A percentile compares a stretch with the other conserved stretches of the same genome.
These are phyloP conservation scores for Sclerotinia minor DNA, from an alignment of 2,329 filamentous ascomycete species.

Conservation along the genomic window DNA sequence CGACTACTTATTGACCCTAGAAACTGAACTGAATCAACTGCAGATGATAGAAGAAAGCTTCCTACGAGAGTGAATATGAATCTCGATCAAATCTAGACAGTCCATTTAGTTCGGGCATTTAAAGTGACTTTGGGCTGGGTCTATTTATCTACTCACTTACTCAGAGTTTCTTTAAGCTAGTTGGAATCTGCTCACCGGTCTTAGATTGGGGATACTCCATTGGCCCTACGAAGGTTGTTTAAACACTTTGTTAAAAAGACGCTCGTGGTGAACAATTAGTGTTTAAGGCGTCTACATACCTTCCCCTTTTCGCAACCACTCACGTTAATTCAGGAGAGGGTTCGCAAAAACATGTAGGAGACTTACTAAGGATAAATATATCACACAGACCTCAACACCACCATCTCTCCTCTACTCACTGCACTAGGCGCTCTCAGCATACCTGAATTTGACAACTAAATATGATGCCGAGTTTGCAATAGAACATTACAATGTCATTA, in stretches of 20 bases:
- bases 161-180: neutral
- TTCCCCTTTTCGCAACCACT: neutral
- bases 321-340: accelerated
- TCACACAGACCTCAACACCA: neutral
- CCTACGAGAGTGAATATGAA: neutral
- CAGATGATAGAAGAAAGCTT: neutral
- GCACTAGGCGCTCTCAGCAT: neutral
- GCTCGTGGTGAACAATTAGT: neutral
- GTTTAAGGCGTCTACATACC: accelerated
- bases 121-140: neutral
- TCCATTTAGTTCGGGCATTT: neutral
- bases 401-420: too few relatives aligned
- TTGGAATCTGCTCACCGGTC: too few relatives aligned
- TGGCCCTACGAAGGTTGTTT: neutral
- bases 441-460: neutral
- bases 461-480: neutral
- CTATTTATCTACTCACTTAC: neutral
- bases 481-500: neutral
- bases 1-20: neutral
- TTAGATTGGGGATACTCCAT: accelerated
- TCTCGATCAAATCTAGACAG: neutral
- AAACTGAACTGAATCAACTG: neutral
- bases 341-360: neutral
- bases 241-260: neutral
- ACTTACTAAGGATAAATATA: too few relatives aligned